phyloP scores from a whole-genome alignment of 768 basidiomycete genomes.

The Collybiopsis luxurians region DNA sequence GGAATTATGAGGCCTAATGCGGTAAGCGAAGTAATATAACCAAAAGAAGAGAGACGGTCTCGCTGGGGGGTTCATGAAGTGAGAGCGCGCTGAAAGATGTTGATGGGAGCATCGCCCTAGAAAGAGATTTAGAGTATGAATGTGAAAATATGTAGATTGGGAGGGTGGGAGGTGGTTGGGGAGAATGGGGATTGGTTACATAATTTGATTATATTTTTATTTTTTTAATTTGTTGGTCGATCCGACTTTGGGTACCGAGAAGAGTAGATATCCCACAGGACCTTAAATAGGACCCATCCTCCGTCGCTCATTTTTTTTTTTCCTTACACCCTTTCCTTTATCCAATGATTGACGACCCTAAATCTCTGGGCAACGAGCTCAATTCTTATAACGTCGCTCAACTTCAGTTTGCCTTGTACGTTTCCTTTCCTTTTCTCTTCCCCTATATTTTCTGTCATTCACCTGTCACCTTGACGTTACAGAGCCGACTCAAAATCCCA shows the following conservation, averaged over 20 bases:
- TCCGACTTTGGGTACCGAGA: neutral
- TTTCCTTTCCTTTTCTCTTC: slow-evolving; percentile 20
- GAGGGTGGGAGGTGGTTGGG: too few species aligned
- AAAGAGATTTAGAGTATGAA: too few species aligned
- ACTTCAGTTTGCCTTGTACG: slow-evolving; percentile 60
- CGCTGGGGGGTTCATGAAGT: too few species aligned
- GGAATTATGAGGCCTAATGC: neutral
- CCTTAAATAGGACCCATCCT: slow-evolving; percentile 10
- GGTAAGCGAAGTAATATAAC: slow-evolving; percentile 11
- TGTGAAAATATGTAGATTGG: too few species aligned
- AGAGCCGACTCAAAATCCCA: slow-evolving; percentile 42
- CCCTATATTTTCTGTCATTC: slow-evolving; percentile 12
- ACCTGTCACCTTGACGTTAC: slow-evolving; percentile 14
- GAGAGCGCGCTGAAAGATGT: slow-evolving; percentile 19
- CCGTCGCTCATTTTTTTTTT: slow-evolving; percentile 8
- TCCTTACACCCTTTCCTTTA: slow-evolving; percentile 4
- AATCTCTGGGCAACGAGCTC: slow-evolving; percentile 38
- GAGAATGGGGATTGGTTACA: too few species aligned
- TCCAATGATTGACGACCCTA: slow-evolving; percentile 59
- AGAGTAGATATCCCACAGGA: slow-evolving; percentile 4
- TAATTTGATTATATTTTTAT: too few species aligned
- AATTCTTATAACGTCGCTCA: slow-evolving; percentile 63
- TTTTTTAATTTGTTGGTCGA: neutral
- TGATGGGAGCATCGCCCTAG: neutral
- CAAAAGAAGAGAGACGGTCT: slow-evolving; percentile 8